Conservation (phyloP, 179 eudicot species). For the Beta lomatogona region DNA sequence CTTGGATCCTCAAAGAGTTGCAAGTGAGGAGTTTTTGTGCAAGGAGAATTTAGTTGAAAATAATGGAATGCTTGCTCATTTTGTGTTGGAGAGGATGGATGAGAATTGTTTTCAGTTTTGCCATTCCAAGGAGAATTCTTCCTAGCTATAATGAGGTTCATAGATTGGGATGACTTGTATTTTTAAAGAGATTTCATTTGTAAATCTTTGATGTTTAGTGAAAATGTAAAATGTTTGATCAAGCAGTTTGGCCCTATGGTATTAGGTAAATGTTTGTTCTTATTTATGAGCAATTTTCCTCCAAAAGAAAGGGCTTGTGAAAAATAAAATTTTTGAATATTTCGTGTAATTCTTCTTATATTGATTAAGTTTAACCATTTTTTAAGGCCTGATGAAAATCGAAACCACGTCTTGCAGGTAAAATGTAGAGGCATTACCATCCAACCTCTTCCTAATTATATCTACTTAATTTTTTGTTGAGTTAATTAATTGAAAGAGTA, state of each 20-base stretch:
- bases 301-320: conserved; percentile 9
- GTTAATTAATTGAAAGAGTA: no score
- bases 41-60: conserved; percentile 76
- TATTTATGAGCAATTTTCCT: conserved; percentile 14
- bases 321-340: not conserved
- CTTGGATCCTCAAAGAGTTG: conserved; percentile 54
- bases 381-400: no score
- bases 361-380: no score
- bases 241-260: conserved; percentile 3
- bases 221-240: not conserved
- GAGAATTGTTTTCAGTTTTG: conserved; percentile 59
- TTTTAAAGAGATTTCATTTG: not conserved
- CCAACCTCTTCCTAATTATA: no score
- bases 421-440: no score
- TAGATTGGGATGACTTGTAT: not conserved
- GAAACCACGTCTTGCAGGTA: no score
- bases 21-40: conserved; percentile 84
- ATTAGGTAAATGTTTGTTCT: not conserved
- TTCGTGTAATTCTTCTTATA: no score
- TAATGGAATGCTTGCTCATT: conserved; percentile 70
- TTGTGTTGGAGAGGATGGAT: conserved; percentile 74
- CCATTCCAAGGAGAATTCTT: conserved; percentile 14
- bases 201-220: conserved; percentile 5
- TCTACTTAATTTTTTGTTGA: no score
- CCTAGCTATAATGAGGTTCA: conserved; percentile 3